Evolutionary conservation across 2,329 filamentous ascomycete species (phyloP).

Genomic region (Aspergillus sp.): DNA sequence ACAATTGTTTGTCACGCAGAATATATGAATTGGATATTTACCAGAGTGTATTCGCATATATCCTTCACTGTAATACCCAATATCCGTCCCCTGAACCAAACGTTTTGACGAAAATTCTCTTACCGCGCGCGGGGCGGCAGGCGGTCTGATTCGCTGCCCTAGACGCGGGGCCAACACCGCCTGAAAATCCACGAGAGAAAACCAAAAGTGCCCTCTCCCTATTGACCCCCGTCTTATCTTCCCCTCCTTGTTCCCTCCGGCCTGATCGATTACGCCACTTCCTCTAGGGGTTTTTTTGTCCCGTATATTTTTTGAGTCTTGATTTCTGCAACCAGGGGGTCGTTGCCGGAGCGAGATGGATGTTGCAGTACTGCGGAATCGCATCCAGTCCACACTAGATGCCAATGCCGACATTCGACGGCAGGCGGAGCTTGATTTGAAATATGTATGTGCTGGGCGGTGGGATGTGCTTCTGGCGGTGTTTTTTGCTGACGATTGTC

Average conservation of each 20-base stretch:
- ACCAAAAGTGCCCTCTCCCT: conserved; percentile 15
- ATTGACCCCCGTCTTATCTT: conserved; percentile 14
- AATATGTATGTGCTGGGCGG: conserved; percentile 54
- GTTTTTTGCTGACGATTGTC: neutral
- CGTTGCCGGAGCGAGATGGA: conserved; percentile 53
- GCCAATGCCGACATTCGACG: conserved; percentile 61
- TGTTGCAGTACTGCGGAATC: conserved; percentile 59
- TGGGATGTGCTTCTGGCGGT: conserved; percentile 1
- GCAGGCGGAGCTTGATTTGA: conserved; percentile 64
- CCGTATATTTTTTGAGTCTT: conserved; percentile 25
- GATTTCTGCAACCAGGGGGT: conserved; percentile 33
- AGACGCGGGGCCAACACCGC: conserved; percentile 26
- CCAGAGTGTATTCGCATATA: neutral
- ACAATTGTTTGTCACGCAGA: neutral
- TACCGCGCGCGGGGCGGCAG: conserved; percentile 25
- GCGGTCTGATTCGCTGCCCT: conserved; percentile 26
- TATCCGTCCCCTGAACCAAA: neutral
- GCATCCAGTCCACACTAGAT: conserved; percentile 65
- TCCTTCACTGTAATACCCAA: neutral
- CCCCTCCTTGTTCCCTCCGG: conserved; percentile 20
- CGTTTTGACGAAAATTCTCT: conserved; percentile 19
- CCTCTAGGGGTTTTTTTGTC: conserved; percentile 19
- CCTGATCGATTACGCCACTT: conserved; percentile 18
- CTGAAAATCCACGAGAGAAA: conserved; percentile 28
- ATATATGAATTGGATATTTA: too few relatives aligned